phyloP scores from a whole-genome alignment of 176 grass and related monocot genomes.

The Phoenix roebelenii region DNA sequence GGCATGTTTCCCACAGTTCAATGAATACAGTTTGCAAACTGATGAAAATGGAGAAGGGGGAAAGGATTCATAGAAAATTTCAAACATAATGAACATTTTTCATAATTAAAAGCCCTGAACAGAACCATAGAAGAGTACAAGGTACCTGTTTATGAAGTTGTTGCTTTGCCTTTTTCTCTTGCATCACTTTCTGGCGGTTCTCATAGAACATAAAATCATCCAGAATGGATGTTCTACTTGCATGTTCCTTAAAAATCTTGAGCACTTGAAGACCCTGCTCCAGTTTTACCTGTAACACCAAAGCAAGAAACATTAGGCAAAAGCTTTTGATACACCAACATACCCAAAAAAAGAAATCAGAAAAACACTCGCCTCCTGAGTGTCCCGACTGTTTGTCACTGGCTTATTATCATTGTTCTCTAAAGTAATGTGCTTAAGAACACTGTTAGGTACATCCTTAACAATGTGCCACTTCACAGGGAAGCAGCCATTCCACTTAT shows the following conservation, averaged over 20 bases:
- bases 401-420: slow-evolving; percentile 97
- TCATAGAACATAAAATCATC: slow-evolving; percentile 97
- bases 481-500: slow-evolving; percentile 95
- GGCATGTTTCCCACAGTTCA: too few species aligned
- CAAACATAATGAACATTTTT: too few species aligned
- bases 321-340: too few species aligned
- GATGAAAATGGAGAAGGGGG: too few species aligned
- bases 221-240: slow-evolving; percentile 63
- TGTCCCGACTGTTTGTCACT: slow-evolving; percentile 92
- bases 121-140: not conserved
- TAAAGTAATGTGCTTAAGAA: slow-evolving; percentile 85
- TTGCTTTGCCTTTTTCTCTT: slow-evolving; percentile 79
- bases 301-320: not conserved
- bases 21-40: too few species aligned
- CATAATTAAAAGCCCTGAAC: not conserved
- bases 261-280: slow-evolving; percentile 90
- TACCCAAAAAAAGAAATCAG: too few species aligned
- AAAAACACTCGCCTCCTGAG: slow-evolving; percentile 53
- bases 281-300: slow-evolving; percentile 61
- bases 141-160: slow-evolving; percentile 64
- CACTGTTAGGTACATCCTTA: slow-evolving; percentile 87
- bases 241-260: slow-evolving; percentile 89
- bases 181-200: slow-evolving; percentile 85
- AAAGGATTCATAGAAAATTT: too few species aligned
- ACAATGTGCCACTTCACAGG: slow-evolving; percentile 87